A percentile compares a stretch with the other conserved stretches of the same genome.
Evolutionary conservation across 2,329 filamentous ascomycete genomes (phyloP).

Genomic region (Myriosclerotinia duriaeana): DNA sequence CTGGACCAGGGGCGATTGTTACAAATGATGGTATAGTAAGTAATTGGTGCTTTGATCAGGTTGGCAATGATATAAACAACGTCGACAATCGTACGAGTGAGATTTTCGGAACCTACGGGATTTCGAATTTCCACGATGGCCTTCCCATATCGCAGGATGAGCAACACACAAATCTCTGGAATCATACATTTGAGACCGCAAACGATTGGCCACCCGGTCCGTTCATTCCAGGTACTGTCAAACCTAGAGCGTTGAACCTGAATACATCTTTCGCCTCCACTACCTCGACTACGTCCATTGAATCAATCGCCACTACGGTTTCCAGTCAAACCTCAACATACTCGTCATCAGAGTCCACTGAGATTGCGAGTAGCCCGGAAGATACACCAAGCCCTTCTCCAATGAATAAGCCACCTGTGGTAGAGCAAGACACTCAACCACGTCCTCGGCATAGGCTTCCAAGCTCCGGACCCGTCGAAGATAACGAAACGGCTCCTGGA

Average conservation of each 20-base stretch:
- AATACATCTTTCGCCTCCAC: slow-evolving; percentile 26
- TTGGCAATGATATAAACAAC: background rate
- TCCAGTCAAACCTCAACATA: slow-evolving; percentile 30
- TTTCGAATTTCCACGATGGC: slow-evolving; percentile 26
- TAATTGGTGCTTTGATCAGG: slow-evolving; percentile 25
- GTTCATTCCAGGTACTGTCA: slow-evolving; percentile 32
- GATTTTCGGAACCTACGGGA: slow-evolving; percentile 22
- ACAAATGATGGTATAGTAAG: slow-evolving; percentile 2
- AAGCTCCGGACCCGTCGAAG: slow-evolving; percentile 22
- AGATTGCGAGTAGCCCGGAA: slow-evolving; percentile 23
- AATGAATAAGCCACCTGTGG: slow-evolving; percentile 19
- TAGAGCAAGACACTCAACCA: slow-evolving; percentile 22
- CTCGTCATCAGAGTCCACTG: slow-evolving; percentile 27
- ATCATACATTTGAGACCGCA: background rate
- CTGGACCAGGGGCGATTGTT: background rate
- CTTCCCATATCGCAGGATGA: slow-evolving; percentile 25
- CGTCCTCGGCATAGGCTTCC: slow-evolving; percentile 32
- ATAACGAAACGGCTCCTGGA: slow-evolving; percentile 27
- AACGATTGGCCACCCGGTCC: slow-evolving; percentile 26
- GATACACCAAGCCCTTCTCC: slow-evolving; percentile 24
- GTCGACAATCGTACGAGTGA: background rate
- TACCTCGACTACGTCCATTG: slow-evolving; percentile 27
- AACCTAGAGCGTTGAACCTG: slow-evolving; percentile 33
- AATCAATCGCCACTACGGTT: slow-evolving; percentile 28
- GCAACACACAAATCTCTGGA: slow-evolving; percentile 27